Conservation (phyloP, 495 filamentous ascomycete genomes). For the Aspergillus saccharolyticus region DNA sequence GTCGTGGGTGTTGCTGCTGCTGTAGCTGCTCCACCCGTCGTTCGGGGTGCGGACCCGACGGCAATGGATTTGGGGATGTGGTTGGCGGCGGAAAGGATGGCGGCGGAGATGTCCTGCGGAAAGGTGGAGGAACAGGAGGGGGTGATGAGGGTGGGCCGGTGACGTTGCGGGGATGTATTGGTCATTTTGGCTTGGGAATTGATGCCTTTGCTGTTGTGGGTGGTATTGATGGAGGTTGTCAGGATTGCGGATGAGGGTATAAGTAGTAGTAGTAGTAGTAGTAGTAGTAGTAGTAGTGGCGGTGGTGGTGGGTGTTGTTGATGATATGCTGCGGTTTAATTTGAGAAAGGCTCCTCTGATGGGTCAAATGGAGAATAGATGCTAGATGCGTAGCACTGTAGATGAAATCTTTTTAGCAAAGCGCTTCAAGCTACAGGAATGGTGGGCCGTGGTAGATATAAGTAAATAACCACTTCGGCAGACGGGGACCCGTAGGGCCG, state of each 20-base stretch:
- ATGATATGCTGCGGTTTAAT: background rate
- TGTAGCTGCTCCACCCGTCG: background rate
- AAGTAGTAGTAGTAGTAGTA: slow-evolving; percentile 6
- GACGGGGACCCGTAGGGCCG: background rate
- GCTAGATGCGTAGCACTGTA: background rate
- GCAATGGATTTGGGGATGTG: slow-evolving; percentile 31
- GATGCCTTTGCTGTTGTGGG: background rate
- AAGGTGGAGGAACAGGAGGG: slow-evolving; percentile 30
- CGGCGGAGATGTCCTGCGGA: slow-evolving; percentile 40
- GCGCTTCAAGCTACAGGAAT: background rate
- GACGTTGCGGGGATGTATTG: slow-evolving; percentile 16
- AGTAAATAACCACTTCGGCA: background rate
- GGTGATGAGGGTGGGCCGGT: slow-evolving; percentile 22
- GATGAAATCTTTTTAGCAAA: background rate
- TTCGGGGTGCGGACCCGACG: background rate
- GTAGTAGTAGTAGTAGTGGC: background rate
- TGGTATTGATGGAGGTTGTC: no score
- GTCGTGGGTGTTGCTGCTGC: background rate
- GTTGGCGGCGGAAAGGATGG: slow-evolving; percentile 32
- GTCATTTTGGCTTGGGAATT: slow-evolving; percentile 10
- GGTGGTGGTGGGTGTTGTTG: background rate
- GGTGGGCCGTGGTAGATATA: background rate
- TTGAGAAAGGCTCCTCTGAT: background rate
- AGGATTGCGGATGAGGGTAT: no score
- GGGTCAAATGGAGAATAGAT: background rate